Evolutionary conservation across 805 yeast species (phyloP).

Genomic region (Clavispora phyllophila): DNA sequence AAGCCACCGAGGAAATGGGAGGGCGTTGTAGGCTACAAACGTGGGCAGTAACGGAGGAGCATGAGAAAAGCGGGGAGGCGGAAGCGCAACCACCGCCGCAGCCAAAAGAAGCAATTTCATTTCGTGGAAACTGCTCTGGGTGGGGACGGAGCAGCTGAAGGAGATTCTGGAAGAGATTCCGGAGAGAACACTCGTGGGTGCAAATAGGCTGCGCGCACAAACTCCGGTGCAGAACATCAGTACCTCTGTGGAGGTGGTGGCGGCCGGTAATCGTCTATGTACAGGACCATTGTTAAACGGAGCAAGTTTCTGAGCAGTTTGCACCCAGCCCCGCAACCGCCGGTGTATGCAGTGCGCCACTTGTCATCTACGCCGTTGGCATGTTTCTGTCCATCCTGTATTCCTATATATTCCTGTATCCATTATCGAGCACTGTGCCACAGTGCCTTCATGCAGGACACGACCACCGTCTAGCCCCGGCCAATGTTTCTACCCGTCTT

Average conservation of each 20-base stretch:
- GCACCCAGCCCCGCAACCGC: too few species aligned
- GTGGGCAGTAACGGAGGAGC: conserved; percentile 7
- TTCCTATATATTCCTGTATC: not conserved
- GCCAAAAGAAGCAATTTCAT: conserved; percentile 1
- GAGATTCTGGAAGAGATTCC: not conserved
- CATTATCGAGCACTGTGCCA: not conserved
- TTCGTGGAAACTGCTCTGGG: not conserved
- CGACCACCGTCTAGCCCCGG: not conserved
- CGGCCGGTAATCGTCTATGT: too few species aligned
- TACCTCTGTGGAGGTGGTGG: too few species aligned
- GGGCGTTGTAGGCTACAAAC: not conserved
- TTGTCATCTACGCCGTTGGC: too few species aligned
- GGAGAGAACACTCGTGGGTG: not conserved
- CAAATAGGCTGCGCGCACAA: conserved; percentile 1
- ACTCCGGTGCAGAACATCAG: not conserved
- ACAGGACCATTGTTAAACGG: too few species aligned
- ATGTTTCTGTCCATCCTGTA: not conserved
- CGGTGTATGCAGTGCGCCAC: too few species aligned
- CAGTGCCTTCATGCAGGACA: not conserved
- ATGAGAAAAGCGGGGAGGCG: not conserved
- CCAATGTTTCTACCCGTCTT: conserved; percentile 2
- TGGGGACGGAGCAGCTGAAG: not conserved
- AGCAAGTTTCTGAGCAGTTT: too few species aligned
- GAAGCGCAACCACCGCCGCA: not conserved
- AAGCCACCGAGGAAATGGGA: conserved; percentile 79